Conservation (phyloP, 192 early-diverging fungal genomes). For the Obelidium mucronatum region DNA sequence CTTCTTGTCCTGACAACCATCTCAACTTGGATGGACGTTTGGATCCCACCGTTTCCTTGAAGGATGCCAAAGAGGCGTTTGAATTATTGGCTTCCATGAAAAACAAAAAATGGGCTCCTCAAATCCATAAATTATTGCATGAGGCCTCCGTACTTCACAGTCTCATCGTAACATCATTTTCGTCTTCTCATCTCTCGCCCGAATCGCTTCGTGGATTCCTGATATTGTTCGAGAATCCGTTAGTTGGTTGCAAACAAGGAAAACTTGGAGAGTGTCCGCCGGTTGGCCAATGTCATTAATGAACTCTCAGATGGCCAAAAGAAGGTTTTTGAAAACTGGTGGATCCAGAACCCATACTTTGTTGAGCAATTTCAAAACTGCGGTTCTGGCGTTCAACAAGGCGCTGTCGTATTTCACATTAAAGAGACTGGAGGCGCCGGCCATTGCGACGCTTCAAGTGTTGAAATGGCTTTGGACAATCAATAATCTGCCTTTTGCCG, state of each 20-base stretch:
- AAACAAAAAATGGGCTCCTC: slow-evolving; percentile 16
- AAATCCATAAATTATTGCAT: background rate
- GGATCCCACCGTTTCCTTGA: slow-evolving; percentile 3
- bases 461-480: slow-evolving; percentile 30
- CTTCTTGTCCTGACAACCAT: background rate
- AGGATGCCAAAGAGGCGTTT: slow-evolving; percentile 1
- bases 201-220: slow-evolving; percentile 21
- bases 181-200: background rate
- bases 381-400: slow-evolving; percentile 11
- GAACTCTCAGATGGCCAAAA: background rate
- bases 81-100: background rate
- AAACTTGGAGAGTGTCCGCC: background rate
- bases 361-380: slow-evolving; percentile 9
- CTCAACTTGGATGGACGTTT: background rate
- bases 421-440: background rate
- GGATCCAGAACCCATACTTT: background rate
- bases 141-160: background rate
- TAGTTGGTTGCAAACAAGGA: background rate
- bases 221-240: slow-evolving; percentile 22
- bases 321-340: slow-evolving; percentile 17
- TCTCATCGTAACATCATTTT: background rate
- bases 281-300: background rate
- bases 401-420: slow-evolving; percentile 10
- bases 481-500: slow-evolving; percentile 12
- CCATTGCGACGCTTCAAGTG: slow-evolving; percentile 7